Base-by-base conservation (phyloP, 768 basidiomycete species). In the Trametes coccinea region DNA sequence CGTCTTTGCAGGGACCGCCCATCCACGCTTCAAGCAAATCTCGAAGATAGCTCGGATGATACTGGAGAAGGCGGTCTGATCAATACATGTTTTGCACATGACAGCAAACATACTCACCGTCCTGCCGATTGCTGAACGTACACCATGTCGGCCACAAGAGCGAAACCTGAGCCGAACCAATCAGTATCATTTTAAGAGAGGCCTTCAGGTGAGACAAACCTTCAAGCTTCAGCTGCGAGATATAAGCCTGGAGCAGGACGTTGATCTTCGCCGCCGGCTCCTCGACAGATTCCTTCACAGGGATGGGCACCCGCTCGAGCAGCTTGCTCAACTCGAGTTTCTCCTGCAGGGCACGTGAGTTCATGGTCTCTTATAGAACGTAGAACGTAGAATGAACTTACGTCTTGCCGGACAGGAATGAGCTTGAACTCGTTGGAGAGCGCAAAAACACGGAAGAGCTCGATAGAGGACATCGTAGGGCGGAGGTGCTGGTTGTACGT, bases 221-320 rank as follows among this genome's bases (percentile, higher is more conserved):
- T 64, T 96, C 93, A 2, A 99, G 82, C 74, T 95, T 98, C 51
- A 98, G 84, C 60, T 92, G 87, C 0, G 95, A 97, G 65, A 98
- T 93, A 73, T 91, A 98, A 0, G 95, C 88, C 70, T 99, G 96
- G 1, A 99, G 78, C 0, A 98, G 80, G 2, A 98, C 96, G 67
- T 98, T 98, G 73, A 98, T 94, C 77, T 99, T 99, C 7, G 97
- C 92, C 0, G 94, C 90, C 0, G 95, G 93, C 68, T 99, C 96
- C 61, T 99, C 96, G 5, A 96, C 93, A 53, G 87, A 82, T 75
- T 99, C 97, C 75, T 98, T 98, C 67, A 98, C 90, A 0, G 97
- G 97, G 46, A 99, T 95, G 2, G 96, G 96, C 0, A 98, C 96
- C 2, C 94, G 84, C 70, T 99, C 96, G 46, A 98, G 78, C 7